Evolutionary conservation across 345 rosid genomes (phyloP).

Genomic region (Microcos paniculata): DNA sequence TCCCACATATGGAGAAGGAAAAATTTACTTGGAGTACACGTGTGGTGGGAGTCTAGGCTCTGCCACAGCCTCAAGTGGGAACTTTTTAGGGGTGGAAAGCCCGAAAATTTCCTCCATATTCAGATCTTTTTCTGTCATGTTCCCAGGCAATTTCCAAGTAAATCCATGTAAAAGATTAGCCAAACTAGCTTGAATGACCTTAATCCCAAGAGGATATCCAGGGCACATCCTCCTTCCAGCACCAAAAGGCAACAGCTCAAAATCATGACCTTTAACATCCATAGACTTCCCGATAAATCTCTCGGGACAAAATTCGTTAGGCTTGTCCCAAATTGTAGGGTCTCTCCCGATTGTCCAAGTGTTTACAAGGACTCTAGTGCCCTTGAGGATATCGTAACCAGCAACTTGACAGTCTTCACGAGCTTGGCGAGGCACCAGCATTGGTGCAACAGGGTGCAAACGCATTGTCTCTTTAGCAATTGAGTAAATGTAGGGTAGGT

Average conservation of each 20-base stretch:
- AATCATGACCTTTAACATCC: conserved; percentile 63
- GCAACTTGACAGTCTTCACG: conserved; percentile 39
- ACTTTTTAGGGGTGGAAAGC: conserved; percentile 47
- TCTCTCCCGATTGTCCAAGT: conserved; percentile 63
- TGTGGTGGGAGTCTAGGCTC: conserved; percentile 48
- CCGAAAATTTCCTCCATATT: conserved; percentile 64
- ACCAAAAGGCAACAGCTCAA: conserved; percentile 61
- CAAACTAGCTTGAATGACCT: conserved; percentile 52
- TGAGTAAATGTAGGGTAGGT: conserved; percentile 44
- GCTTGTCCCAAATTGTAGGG: conserved; percentile 51
- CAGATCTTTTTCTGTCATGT: conserved; percentile 34
- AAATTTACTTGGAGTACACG: conserved; percentile 30
- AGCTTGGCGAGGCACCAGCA: conserved; percentile 46
- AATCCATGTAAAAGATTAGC: conserved; percentile 65
- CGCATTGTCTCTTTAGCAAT: conserved; percentile 64
- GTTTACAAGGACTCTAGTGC: conserved; percentile 41
- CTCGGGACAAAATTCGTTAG: conserved; percentile 49
- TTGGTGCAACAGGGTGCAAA: conserved; percentile 63
- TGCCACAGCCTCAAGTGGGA: conserved; percentile 39
- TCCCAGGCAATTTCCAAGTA: conserved; percentile 46
- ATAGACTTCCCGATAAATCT: conserved; percentile 47
- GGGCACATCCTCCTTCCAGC: conserved; percentile 83
- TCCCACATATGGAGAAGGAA: no score
- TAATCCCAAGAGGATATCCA: conserved; percentile 55
- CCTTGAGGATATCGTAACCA: conserved; percentile 50